Percentiles rank a stretch among this genome's conserved stretches.
These are phyloP conservation scores for Paramecium sonneborni DNA, from an alignment of 73 alveolate species.

Conservation along the genomic window DNA sequence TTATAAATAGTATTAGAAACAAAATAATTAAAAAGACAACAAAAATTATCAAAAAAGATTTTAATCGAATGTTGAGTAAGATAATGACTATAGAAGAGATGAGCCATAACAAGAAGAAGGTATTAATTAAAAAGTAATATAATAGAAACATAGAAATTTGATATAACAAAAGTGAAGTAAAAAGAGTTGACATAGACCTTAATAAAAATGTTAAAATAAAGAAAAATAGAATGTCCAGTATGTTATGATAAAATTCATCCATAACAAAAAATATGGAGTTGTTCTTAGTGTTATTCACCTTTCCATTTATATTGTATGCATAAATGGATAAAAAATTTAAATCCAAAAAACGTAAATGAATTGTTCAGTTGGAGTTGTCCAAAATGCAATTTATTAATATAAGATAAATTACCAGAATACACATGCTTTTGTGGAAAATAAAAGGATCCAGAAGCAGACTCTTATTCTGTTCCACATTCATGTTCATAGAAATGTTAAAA, in stretches of 20 bases:
- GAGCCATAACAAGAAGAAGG: slow-evolving; percentile 64
- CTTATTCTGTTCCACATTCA: slow-evolving; percentile 90
- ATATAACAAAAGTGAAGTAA: slow-evolving; percentile 49
- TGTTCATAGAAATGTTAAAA: slow-evolving; percentile 88
- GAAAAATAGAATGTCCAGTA: slow-evolving; percentile 72
- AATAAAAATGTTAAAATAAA: slow-evolving; percentile 67
- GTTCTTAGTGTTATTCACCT: slow-evolving; percentile 88
- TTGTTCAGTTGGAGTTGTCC: slow-evolving; percentile 93
- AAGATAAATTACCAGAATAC: slow-evolving; percentile 88
- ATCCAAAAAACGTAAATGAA: slow-evolving; percentile 69
- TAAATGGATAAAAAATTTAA: slow-evolving; percentile 93
- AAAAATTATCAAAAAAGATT: background rate
- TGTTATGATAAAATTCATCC: slow-evolving; percentile 77
- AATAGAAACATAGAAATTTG: slow-evolving; percentile 66
- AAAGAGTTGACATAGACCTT: slow-evolving; percentile 42
- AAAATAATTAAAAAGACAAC: background rate
- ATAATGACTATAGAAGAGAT: slow-evolving; percentile 66
- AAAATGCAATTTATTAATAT: slow-evolving; percentile 84
- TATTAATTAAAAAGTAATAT: background rate
- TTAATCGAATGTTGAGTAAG: background rate
- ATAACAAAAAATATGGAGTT: slow-evolving; percentile 84
- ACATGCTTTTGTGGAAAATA: slow-evolving; percentile 88
- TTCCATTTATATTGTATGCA: slow-evolving; percentile 89
- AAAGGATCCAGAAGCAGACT: slow-evolving; percentile 83
- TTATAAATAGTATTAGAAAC: background rate